A percentile compares a stretch with the other conserved stretches of the same genome.
Conservation (phyloP, 192 early-diverging fungal genomes). For the Podila epicladia region DNA sequence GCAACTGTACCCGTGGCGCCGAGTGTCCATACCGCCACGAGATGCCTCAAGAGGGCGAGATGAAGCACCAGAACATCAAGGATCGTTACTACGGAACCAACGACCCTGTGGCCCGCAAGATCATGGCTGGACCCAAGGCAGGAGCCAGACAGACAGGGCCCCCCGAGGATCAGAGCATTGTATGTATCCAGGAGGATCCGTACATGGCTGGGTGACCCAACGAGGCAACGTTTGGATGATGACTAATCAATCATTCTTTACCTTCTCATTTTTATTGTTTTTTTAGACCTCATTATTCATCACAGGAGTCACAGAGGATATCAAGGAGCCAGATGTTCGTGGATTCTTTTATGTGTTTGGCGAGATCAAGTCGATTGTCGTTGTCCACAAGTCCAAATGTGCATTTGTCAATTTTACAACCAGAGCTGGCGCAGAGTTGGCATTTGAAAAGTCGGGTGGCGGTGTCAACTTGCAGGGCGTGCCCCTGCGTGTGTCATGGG, state of each 20-base stretch:
- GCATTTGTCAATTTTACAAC: conserved; percentile 93
- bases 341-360: conserved; percentile 85
- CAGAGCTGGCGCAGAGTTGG: conserved; percentile 87
- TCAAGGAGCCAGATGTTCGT: conserved; percentile 77
- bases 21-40: conserved; percentile 98
- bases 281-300: conserved; percentile 84
- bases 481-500: conserved; percentile 85
- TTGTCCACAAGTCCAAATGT: conserved; percentile 81
- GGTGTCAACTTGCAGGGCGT: conserved; percentile 79
- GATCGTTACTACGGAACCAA: conserved; percentile 96
- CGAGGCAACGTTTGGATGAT: not conserved
- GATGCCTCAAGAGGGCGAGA: conserved; percentile 84
- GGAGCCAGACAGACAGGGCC: conserved; percentile 62
- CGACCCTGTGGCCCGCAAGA: conserved; percentile 93
- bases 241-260: not conserved
- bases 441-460: conserved; percentile 73
- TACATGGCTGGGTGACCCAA: not conserved
- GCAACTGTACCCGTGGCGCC: conserved; percentile 93
- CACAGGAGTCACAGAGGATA: conserved; percentile 77
- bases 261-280: not conserved
- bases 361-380: conserved; percentile 88
- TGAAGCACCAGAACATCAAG: conserved; percentile 92
- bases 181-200: conserved; percentile 36
- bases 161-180: conserved; percentile 83
- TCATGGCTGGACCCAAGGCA: conserved; percentile 67